Evolutionary conservation across 257 asterid species (phyloP).

Genomic region (Solanum pinnatisectum): DNA sequence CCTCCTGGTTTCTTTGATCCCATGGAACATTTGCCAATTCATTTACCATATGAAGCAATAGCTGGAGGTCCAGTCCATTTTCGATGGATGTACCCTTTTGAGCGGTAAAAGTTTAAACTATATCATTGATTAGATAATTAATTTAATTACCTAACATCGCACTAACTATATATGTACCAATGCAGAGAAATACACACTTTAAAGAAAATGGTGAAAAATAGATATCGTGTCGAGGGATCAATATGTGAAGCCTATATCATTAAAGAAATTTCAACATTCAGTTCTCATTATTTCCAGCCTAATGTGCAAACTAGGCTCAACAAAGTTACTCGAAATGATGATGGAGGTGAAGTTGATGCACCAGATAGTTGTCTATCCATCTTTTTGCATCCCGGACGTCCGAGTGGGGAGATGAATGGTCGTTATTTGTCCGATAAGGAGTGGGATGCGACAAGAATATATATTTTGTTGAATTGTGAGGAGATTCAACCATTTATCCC

Average conservation of each 20-base stretch:
- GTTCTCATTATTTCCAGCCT: background rate
- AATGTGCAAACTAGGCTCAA: background rate
- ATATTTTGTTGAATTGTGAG: background rate
- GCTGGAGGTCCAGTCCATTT: background rate
- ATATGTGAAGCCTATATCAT: background rate
- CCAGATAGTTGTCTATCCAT: background rate
- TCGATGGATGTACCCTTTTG: background rate
- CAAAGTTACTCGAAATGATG: background rate
- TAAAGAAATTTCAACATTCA: background rate
- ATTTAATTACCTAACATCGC: no score
- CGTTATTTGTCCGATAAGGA: background rate
- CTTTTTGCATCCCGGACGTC: background rate
- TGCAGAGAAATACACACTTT: no score
- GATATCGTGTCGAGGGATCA: background rate
- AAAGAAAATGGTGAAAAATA: background rate
- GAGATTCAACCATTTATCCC: background rate
- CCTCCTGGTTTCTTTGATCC: background rate
- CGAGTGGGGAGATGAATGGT: background rate
- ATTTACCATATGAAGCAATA: background rate
- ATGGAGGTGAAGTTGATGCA: background rate
- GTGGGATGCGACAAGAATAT: background rate
- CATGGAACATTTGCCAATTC: background rate
- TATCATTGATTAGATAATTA: no score
- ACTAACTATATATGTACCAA: no score
- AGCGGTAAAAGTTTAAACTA: background rate